Base-by-base conservation (phyloP, 306 rosid species). In the Castanea mollissima region DNA sequence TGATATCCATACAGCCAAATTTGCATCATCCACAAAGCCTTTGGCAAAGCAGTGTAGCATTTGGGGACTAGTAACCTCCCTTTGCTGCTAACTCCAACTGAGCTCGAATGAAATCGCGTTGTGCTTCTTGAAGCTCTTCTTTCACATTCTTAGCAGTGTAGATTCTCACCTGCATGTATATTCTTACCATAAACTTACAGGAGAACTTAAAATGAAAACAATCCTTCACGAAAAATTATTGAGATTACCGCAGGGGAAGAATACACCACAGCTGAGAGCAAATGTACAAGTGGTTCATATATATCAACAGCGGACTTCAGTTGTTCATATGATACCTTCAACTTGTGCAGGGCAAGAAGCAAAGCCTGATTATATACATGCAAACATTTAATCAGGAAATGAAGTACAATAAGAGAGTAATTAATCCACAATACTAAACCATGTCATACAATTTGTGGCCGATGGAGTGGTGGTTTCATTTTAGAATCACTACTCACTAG, bases 311-410 rank as follows among this genome's bases (percentile, higher is more conserved):
- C 87, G 57, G 79, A 83, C 69, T 87, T 88, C 74, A 83, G 79
- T 44, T 91, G 93, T 79, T 89, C 96, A 77, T 89, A 93, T 7
- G 93, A 77, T 77, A 85, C 87, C 86, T 85, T 91, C 29, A 87
- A 80, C 89, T 91, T 89, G 77, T 89, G 96, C 78, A 91, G 88
- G 23, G 93, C 96, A 77, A 91, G 91, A 88, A 91, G 96, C 81
- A 91, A 86, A 31, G 93, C 93, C 96, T 91, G 86, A 79, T 71
- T 20, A 67, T 32, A 71, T 70, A 56, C 18, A 70, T 10, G 7
- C 41, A 83, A 51, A 80, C 49, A 80, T 80, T 49, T 46, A 79
- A 59, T 75, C 69, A 82, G 21, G 52, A 25, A 57, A 67, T 78
- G 72, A 59, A 59, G 19, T 55, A 44, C 69, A 76, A 27, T 11